phyloP scores from a whole-genome alignment of 2,329 filamentous ascomycete genomes.

The Monosporascus sp. region DNA sequence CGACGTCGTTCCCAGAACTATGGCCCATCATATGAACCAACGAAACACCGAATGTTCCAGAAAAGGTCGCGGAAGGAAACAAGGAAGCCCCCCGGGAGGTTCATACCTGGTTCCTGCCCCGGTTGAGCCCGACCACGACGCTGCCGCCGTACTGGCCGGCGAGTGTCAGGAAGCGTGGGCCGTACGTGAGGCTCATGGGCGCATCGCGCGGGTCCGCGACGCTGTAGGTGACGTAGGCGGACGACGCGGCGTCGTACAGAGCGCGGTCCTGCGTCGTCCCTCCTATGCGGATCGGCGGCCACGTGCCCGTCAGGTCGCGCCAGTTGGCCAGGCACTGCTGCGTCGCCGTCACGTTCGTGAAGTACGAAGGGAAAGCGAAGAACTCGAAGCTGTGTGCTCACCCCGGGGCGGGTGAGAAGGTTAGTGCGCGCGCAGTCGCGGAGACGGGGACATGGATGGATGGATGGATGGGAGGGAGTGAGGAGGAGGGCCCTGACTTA shows the following conservation, averaged over 20 bases:
- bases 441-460: too few relatives aligned
- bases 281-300: constrained; percentile 52
- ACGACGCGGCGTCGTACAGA: constrained; percentile 39
- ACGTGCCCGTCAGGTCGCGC: constrained; percentile 41
- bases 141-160: constrained; percentile 43
- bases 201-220: constrained; percentile 43
- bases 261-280: constrained; percentile 55
- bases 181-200: constrained; percentile 44
- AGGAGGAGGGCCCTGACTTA: constrained; percentile 19
- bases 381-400: constrained; percentile 41
- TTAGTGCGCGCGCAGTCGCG: too few relatives aligned
- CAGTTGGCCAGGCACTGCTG: constrained; percentile 47
- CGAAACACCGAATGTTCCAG: too few relatives aligned
- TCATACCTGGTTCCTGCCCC: constrained; percentile 39
- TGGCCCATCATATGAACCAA: too few relatives aligned
- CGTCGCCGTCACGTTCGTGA: constrained; percentile 45
- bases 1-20: too few relatives aligned
- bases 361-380: constrained; percentile 51
- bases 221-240: constrained; percentile 44
- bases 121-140: constrained; percentile 49
- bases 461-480: neutral
- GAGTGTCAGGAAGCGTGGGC: constrained; percentile 45
- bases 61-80: too few relatives aligned
- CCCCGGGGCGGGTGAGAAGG: too few relatives aligned
- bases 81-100: too few relatives aligned